Base-by-base conservation (phyloP, 139 green algal genomes). In the Micractinium sp. region DNA sequence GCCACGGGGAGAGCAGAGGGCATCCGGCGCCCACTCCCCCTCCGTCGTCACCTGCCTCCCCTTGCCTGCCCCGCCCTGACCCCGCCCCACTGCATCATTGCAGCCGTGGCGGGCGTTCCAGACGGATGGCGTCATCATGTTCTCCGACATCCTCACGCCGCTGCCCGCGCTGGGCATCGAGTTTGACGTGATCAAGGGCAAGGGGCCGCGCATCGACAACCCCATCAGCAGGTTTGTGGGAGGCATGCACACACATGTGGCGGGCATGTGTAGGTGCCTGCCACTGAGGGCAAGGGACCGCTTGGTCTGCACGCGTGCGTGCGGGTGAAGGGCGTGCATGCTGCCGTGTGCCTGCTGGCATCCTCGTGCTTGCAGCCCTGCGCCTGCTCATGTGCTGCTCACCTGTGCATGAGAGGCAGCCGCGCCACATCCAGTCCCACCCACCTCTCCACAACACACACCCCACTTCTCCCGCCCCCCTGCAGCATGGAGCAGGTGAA, bases 91-190 rank as follows among this genome's bases (percentile, higher is more conserved):
- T 5, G 47, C 47, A 5, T 5, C 47, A 56, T 9, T 56, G 47
- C 47, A 99, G 96, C 98, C 98, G 12, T 99, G 95, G 95, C 88
- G 94, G 25, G 95, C 97, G 1, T 99, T 99, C 92, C 91, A 95
- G 39, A 92, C 98, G 0, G 98, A 99, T 85, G 98, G 96, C 73
- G 98, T 99, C 81, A 99, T 99, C 93, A 98, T 99, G 93, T 99
- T 99, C 95, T 97, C 93, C 67, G 98, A 99, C 93, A 99, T 99
- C 87, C 94, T 99, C 33, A 99, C 98, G 9, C 98, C 98, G 0
- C 94, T 99, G 85, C 98, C 98, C 23, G 96, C 97, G 3, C 83
- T 99, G 73, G 98, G 98, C 86, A 96, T 99, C 33, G 97, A 99
- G 88, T 99, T 99, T 92, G 98, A 99, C 89, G 96, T 99, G 18